Conservation (phyloP, 768 basidiomycete species). For the Chalciporus chontae region DNA sequence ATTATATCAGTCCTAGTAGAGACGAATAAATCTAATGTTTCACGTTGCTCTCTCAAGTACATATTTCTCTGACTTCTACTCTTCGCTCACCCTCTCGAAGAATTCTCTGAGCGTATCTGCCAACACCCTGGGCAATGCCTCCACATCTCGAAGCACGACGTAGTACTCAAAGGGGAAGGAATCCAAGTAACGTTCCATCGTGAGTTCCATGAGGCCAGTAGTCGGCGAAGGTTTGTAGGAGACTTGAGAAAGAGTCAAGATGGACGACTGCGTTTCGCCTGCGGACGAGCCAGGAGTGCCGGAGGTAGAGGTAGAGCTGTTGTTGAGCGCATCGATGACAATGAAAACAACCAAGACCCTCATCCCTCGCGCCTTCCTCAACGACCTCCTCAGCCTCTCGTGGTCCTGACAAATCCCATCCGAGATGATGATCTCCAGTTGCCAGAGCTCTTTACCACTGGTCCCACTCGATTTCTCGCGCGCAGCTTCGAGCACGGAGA, state of each 20-base stretch:
- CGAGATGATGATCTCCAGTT: slow-evolving; percentile 96
- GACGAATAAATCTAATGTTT: slow-evolving; percentile 2
- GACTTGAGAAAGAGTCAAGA: slow-evolving; percentile 89
- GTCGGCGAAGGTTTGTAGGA: slow-evolving; percentile 58
- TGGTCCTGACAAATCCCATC: slow-evolving; percentile 99
- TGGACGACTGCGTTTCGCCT: slow-evolving; percentile 56
- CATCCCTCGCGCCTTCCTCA: slow-evolving; percentile 85
- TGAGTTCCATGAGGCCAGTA: slow-evolving; percentile 75
- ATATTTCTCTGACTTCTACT: slow-evolving; percentile 24
- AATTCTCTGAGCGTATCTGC: slow-evolving; percentile 89
- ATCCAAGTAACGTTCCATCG: slow-evolving; percentile 87
- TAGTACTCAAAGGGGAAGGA: slow-evolving; percentile 99
- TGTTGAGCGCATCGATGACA: slow-evolving; percentile 85
- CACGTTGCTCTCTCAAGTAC: not conserved
- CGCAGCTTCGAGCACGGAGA: slow-evolving; percentile 71
- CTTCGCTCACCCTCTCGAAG: slow-evolving; percentile 79
- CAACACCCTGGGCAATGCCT: slow-evolving; percentile 87
- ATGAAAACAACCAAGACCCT: slow-evolving; percentile 96
- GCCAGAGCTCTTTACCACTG: slow-evolving; percentile 86
- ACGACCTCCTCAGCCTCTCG: slow-evolving; percentile 70
- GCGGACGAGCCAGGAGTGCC: slow-evolving; percentile 4
- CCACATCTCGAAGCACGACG: slow-evolving; percentile 86
- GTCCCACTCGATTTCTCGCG: slow-evolving; percentile 58
- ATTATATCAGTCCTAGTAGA: not conserved
- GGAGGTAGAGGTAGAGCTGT: slow-evolving; percentile 27